phyloP scores from a whole-genome alignment of 2,329 filamentous ascomycete species.

The Periconia macrospinosa region DNA sequence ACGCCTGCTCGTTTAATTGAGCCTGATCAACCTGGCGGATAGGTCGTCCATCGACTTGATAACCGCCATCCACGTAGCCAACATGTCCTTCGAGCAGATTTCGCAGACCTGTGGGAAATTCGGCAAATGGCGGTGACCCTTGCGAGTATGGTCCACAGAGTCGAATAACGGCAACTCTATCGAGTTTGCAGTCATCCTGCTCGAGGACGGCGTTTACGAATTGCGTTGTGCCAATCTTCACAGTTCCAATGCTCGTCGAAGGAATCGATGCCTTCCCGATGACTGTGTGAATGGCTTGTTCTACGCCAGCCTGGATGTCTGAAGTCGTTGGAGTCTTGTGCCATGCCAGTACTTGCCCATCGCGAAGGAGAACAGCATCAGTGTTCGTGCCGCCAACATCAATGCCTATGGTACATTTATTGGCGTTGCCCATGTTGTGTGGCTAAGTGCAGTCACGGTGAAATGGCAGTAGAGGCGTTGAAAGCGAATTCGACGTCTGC shows the following conservation, averaged over 20 bases:
- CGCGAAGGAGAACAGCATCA: too few species aligned
- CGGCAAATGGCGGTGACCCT: conserved; percentile 54
- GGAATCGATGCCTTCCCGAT: conserved; percentile 31
- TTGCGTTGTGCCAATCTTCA: conserved; percentile 51
- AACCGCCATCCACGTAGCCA: conserved; percentile 47
- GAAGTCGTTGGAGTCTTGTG: conserved; percentile 45
- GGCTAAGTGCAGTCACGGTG: too few species aligned
- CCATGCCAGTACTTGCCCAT: neutral
- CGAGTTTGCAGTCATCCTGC: conserved; percentile 52
- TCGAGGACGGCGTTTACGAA: conserved; percentile 64
- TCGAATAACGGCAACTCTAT: conserved; percentile 57
- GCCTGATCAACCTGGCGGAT: conserved; percentile 24
- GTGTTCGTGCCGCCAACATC: too few species aligned
- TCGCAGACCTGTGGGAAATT: conserved; percentile 57
- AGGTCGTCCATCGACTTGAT: conserved; percentile 52
- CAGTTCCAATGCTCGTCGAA: conserved; percentile 2
- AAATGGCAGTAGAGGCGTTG: too few species aligned
- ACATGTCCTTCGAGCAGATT: conserved; percentile 48
- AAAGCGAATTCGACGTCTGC: too few species aligned
- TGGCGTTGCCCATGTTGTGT: too few species aligned
- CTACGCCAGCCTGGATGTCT: conserved; percentile 48
- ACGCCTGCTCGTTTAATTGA: too few species aligned
- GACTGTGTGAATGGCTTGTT: conserved; percentile 40
- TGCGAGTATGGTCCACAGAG: conserved; percentile 59
- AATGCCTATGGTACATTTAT: too few species aligned